A percentile compares a stretch with the other conserved stretches of the same genome.
Evolutionary conservation across 2,329 filamentous ascomycete species (phyloP).

Genomic region (Cylindrodendrum hubeiense): DNA sequence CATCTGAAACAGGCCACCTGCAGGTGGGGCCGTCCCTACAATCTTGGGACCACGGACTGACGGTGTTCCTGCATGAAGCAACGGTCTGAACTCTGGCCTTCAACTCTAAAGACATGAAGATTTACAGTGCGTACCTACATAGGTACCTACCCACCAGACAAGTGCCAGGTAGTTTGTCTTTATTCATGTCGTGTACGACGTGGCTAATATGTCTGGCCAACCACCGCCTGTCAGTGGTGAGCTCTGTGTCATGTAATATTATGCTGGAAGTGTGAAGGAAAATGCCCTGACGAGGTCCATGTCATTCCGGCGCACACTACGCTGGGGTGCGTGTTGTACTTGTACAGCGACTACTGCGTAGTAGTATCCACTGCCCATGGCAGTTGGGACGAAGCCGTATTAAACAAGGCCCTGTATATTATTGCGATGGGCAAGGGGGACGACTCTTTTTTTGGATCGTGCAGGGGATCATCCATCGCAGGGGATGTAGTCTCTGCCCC

Average conservation of each 20-base stretch:
- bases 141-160: background rate
- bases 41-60: slow-evolving; percentile 1
- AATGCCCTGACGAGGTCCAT: background rate
- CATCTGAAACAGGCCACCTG: slow-evolving; percentile 39
- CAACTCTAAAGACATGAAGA: slow-evolving; percentile 1
- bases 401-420: slow-evolving; percentile 1
- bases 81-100: slow-evolving; percentile 1
- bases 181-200: background rate
- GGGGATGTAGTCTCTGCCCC: background rate
- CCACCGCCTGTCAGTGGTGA: background rate
- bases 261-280: background rate
- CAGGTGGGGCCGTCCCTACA: slow-evolving; percentile 20
- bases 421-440: slow-evolving; percentile 5
- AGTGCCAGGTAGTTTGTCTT: background rate
- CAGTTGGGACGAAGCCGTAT: slow-evolving; percentile 15
- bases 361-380: background rate
- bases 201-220: background rate
- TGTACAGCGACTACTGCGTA: background rate
- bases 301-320: background rate
- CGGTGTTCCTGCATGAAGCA: slow-evolving; percentile 21
- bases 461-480: slow-evolving; percentile 5
- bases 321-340: background rate
- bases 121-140: background rate
- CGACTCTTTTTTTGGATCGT: slow-evolving; percentile 15
- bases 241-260: background rate